Evolutionary conservation across 164 flowering plant species (phyloP), one percentile per base, ranked within the genome.

Genomic region (Paratinospora sagittata): DNA sequence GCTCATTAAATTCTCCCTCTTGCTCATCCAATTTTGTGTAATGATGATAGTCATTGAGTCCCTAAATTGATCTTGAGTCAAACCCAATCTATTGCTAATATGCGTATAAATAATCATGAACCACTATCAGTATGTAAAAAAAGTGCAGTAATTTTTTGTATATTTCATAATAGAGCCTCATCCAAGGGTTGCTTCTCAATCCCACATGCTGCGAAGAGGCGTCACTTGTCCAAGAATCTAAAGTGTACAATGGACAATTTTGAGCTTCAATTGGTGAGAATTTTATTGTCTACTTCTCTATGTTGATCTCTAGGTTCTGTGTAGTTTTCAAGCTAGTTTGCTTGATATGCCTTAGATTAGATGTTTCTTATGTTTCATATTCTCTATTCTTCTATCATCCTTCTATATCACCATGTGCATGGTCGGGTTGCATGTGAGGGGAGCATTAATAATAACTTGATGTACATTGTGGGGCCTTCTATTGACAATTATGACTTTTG

Each of bases 241-340:
- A 58, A 72, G 21, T 24, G 67, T 65, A 39, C 77, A 64, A 68
- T 73, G 69, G 76, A 79, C 68, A 83, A 83, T 73, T 55, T 80
- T 73, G 87, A 76, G 60, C 60, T 69, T 69, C 81, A 84, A 71
- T 72, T 78, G 90, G 94, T 89, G 65, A 85, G 91, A 76, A 66
- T 21, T 41, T 10, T 71, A 9, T 41, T 24, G 13, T 26, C 49
- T 45, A 30, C 41, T 47, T 45, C 19, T 62, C 37, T 71, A 6
- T 41, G 39, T 39, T 39, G 13, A 45, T 41, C 39, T 62, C 17
- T 61, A 36, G 61, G 17, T 52, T 45, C 64, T 71, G 16, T 52
- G 23, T 14, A 16, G 5, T 17, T 52, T 19, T 52, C 34, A 30
- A 30, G 3, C 34, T 30, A 30, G 34, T 30, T 4, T 30, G 34